Conservation (phyloP, 352 stramenopile genomes). For the Phytophthora hybrid region DNA sequence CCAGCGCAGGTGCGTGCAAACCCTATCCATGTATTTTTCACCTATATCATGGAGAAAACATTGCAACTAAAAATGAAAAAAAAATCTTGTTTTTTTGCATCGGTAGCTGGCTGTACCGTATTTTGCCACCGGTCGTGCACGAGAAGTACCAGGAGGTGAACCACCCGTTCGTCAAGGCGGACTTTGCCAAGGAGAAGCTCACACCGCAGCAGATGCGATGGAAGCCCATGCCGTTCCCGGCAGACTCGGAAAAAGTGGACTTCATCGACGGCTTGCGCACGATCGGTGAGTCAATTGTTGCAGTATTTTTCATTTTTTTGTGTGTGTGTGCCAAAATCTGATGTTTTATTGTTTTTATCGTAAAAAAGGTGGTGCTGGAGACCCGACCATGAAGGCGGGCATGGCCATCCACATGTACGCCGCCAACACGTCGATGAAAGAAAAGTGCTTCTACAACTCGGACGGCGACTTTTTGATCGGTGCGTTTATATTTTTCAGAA, state of each 20-base stretch:
- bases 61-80: background rate
- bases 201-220: slow-evolving; percentile 95
- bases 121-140: slow-evolving; percentile 89
- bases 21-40: background rate
- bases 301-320: background rate
- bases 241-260: slow-evolving; percentile 62
- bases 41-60: slow-evolving; percentile 51
- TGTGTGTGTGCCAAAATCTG: background rate
- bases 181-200: slow-evolving; percentile 75
- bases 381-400: slow-evolving; percentile 91
- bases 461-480: slow-evolving; percentile 97
- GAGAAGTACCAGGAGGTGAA: slow-evolving; percentile 64
- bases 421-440: slow-evolving; percentile 90
- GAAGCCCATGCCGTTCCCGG: slow-evolving; percentile 85
- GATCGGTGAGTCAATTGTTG: slow-evolving; percentile 49
- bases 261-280: slow-evolving; percentile 92
- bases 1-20: slow-evolving; percentile 63
- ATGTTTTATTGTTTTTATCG: slow-evolving; percentile 6
- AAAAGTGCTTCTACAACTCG: slow-evolving; percentile 95
- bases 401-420: slow-evolving; percentile 96
- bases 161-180: slow-evolving; percentile 65
- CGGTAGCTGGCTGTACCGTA: slow-evolving; percentile 94
- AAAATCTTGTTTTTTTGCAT: background rate
- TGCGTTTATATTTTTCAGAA: slow-evolving; percentile 17
- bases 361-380: slow-evolving; percentile 69